Evolutionary conservation across 306 rosid species (phyloP).

Genomic region (Purshia tridentata): DNA sequence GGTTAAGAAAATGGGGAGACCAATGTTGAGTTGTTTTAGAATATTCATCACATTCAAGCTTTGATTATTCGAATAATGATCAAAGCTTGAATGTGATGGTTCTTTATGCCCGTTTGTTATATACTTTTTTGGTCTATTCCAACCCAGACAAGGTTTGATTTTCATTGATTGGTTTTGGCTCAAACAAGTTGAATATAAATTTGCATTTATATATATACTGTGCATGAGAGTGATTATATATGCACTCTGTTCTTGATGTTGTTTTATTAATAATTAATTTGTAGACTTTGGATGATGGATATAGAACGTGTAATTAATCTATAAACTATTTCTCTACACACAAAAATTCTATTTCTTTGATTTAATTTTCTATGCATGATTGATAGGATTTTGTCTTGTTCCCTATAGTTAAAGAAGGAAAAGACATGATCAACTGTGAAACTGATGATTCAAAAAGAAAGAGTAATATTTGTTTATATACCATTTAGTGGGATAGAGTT

Average conservation of each 20-base stretch:
- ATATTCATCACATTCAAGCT: background rate
- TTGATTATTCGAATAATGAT: background rate
- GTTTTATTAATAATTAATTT: too few species aligned
- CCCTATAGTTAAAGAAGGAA: background rate
- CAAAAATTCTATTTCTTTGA: too few species aligned
- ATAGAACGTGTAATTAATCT: too few species aligned
- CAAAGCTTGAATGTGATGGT: slow-evolving; percentile 17
- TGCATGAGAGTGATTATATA: too few species aligned
- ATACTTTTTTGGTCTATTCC: slow-evolving; percentile 5
- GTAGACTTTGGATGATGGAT: too few species aligned
- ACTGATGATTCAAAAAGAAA: background rate
- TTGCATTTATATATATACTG: background rate
- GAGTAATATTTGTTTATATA: background rate
- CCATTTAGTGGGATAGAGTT: background rate
- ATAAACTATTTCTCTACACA: too few species aligned
- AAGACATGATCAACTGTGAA: background rate
- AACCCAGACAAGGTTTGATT: background rate
- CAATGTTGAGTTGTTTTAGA: background rate
- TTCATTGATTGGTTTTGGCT: background rate
- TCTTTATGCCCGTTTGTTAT: background rate
- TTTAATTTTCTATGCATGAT: background rate
- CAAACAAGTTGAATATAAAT: background rate
- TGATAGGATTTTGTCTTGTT: background rate
- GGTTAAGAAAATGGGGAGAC: background rate
- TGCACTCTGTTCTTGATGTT: too few species aligned